Base-by-base conservation (phyloP, 768 basidiomycete species). In the Tulasnella sp. region DNA sequence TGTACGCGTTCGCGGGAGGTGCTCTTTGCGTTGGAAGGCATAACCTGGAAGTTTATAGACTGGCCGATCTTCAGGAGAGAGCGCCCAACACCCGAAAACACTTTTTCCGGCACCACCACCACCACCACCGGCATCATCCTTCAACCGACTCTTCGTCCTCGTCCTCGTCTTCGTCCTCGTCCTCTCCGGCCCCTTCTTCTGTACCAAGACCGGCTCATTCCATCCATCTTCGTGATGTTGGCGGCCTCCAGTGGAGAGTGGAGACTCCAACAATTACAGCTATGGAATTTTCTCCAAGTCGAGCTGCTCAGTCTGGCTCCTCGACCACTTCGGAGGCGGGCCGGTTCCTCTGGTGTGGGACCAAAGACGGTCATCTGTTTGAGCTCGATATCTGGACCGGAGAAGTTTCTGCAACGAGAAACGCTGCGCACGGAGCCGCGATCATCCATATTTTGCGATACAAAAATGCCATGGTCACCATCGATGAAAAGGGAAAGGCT, bases 401-500 rank as follows among this genome's bases (percentile, higher is more conserved):
- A 0, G 81, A 82, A 6, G 84, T 95, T 27, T 87, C 87, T 1
- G 90, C 89, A 19, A 86, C 88, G 42, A 93, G 91, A 80, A 87
- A 88, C 46, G 87, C 87, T 18, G 90, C 89, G 0, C 97, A 98
- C 83, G 82, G 90, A 0, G 88, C 91, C 78, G 85, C 92, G 0
- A 88, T 98, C 77, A 89, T 89, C 1, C 87, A 91, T 81, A 93
- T 98, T 40, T 92, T 94, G 84, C 89, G 94, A n/a, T 85, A 92
- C 81, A 90, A 89, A 3, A 85, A 88, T 3, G 87, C 87, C 38
- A 94, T 98, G 92, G 85, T 97, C 79, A 91, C 93, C 0, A 84
- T 97, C 16, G 97, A 98, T 84, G 97, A 97, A 68, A 87, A 85
- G 1, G 97, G 97, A 14, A 98, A 98, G 85, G 87, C 90, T 3